Conservation (phyloP, 352 stramenopile genomes). For the Peronospora tabacina region DNA sequence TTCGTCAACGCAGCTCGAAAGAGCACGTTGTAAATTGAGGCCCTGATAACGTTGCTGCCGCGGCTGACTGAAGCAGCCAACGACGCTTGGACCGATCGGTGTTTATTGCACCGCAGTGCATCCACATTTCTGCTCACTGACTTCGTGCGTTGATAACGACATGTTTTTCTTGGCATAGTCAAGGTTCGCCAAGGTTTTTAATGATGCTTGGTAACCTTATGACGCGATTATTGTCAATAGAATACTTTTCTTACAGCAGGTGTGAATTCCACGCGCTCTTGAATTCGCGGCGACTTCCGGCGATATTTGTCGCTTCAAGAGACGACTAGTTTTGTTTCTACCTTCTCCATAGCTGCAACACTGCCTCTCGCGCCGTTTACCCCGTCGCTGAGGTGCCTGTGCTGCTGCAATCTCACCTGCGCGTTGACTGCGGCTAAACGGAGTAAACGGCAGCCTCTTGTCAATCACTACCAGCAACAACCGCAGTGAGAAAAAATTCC, state of each 20-base stretch:
- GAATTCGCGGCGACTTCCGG: slow-evolving; percentile 58
- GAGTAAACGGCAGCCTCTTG: too few relatives aligned
- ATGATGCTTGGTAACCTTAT: neutral
- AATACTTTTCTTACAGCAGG: slow-evolving; percentile 41
- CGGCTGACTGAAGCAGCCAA: slow-evolving; percentile 20
- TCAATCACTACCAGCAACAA: too few relatives aligned
- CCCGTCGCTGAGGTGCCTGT: slow-evolving; percentile 39
- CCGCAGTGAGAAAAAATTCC: too few relatives aligned
- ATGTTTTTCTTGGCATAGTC: slow-evolving; percentile 55
- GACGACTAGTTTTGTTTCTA: slow-evolving; percentile 63
- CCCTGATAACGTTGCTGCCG: slow-evolving; percentile 41
- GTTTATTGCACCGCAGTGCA: slow-evolving; percentile 5
- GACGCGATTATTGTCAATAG: slow-evolving; percentile 47
- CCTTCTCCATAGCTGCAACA: slow-evolving; percentile 37
- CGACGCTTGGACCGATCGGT: slow-evolving; percentile 36
- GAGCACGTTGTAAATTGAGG: slow-evolving; percentile 53
- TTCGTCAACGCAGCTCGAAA: slow-evolving; percentile 35
- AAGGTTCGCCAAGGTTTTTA: slow-evolving; percentile 28
- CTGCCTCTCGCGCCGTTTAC: slow-evolving; percentile 39
- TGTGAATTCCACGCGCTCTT: slow-evolving; percentile 48
- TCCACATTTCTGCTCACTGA: slow-evolving; percentile 7
- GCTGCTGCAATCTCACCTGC: slow-evolving; percentile 28
- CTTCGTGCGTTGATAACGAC: slow-evolving; percentile 7
- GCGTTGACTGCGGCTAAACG: slow-evolving; percentile 27
- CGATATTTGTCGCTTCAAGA: slow-evolving; percentile 77